Conservation (phyloP, 176 grass and related monocot species). For the Calamus simplicifolius region DNA sequence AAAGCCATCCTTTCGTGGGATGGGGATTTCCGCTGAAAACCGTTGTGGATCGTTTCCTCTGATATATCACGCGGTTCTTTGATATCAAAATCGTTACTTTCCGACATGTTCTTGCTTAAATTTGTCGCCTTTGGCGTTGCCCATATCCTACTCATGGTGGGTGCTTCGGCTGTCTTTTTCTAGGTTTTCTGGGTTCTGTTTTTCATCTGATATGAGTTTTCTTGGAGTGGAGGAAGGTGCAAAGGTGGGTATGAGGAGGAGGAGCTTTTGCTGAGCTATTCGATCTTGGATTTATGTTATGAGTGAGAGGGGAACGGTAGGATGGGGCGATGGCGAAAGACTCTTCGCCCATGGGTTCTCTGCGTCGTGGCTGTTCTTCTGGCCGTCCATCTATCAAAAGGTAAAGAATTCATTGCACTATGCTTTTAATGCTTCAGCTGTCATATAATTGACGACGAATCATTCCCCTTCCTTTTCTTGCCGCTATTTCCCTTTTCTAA, state of each 20-base stretch:
- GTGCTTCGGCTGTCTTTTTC: neutral
- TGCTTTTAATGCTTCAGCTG: too few relatives aligned
- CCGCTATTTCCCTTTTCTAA: too few relatives aligned
- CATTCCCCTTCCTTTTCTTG: too few relatives aligned
- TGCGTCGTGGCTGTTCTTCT: constrained; percentile 5
- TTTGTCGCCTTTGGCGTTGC: neutral
- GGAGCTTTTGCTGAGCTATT: constrained; percentile 15
- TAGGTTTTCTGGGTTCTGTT: neutral
- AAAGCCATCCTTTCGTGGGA: too few relatives aligned
- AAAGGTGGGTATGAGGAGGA: neutral
- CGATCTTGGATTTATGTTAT: constrained; percentile 26
- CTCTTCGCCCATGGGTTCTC: constrained; percentile 37
- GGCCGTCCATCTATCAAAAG: constrained; percentile 44
- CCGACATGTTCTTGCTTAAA: constrained; percentile 1
- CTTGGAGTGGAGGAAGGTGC: neutral
- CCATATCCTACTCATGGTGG: neutral
- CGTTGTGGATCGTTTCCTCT: too few relatives aligned
- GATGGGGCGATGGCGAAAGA: constrained; percentile 17
- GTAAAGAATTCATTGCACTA: constrained; percentile 21
- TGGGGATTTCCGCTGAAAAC: too few relatives aligned
- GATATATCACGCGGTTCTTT: too few relatives aligned
- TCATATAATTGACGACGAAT: too few relatives aligned
- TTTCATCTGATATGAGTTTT: neutral
- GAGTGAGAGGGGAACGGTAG: constrained; percentile 4
- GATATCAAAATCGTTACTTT: neutral